Conservation (phyloP, 768 basidiomycete species). For the Daedaleopsis sinensis region DNA sequence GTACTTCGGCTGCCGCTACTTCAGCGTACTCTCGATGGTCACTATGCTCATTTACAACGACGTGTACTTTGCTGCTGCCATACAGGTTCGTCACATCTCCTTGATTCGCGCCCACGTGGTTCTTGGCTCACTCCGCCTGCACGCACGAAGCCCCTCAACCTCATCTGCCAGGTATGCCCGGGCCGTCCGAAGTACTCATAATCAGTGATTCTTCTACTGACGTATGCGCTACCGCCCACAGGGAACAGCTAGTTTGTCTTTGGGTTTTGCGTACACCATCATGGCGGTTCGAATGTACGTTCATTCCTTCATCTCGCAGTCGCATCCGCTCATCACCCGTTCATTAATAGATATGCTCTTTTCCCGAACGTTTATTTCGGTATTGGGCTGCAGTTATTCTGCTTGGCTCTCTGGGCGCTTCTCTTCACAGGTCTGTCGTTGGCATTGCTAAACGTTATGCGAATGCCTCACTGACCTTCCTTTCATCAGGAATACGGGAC, state of each 20-base stretch:
- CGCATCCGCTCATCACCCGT: neutral
- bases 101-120: too few species aligned
- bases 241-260: neutral
- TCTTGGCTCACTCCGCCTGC: neutral
- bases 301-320: neutral
- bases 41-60: conserved; percentile 2
- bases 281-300: neutral
- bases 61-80: neutral
- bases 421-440: neutral
- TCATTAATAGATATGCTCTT: neutral
- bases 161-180: neutral
- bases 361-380: neutral
- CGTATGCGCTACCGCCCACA: neutral
- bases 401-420: neutral
- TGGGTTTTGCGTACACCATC: neutral
- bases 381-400: neutral
- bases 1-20: conserved; percentile 13
- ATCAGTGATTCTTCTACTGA: neutral
- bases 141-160: neutral
- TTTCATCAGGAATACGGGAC: neutral
- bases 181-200: too few species aligned
- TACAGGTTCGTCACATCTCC: neutral
- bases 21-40: conserved; percentile 5
- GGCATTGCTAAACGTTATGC: neutral
- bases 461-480: neutral